These are phyloP conservation scores for Ustilago trichophora DNA, from an alignment of 1,284 basidiomycete species.

Conservation along the genomic window DNA sequence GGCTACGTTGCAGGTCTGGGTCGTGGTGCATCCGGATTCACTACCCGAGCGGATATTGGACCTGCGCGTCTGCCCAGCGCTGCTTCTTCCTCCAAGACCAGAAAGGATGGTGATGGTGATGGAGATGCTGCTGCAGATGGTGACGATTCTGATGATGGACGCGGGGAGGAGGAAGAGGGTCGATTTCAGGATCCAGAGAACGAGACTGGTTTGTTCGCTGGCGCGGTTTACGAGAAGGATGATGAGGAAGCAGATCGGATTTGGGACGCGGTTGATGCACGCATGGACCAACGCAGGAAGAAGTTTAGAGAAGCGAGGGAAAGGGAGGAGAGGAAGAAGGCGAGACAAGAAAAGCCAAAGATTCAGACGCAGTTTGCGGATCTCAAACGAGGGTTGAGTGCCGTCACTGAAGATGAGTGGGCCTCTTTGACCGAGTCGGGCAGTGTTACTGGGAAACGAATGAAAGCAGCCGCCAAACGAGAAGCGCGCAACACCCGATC, in stretches of 20 bases:
- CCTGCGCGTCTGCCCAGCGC: slow-evolving; percentile 84
- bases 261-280: slow-evolving; percentile 86
- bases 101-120: slow-evolving; percentile 7
- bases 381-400: slow-evolving; percentile 85
- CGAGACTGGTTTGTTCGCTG: slow-evolving; percentile 93
- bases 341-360: slow-evolving; percentile 82
- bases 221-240: slow-evolving; percentile 93
- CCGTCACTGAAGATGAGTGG: slow-evolving; percentile 92
- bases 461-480: slow-evolving; percentile 78
- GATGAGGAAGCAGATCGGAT: slow-evolving; percentile 97
- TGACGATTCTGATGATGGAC: slow-evolving; percentile 68
- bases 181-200: slow-evolving; percentile 97
- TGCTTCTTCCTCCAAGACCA: slow-evolving; percentile 14
- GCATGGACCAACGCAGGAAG: slow-evolving; percentile 86
- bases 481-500: slow-evolving; percentile 72
- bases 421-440: slow-evolving; percentile 92
- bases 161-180: slow-evolving; percentile 84
- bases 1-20: slow-evolving; percentile 65
- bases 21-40: slow-evolving; percentile 86
- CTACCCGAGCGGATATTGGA: slow-evolving; percentile 97
- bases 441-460: slow-evolving; percentile 90
- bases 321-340: slow-evolving; percentile 76
- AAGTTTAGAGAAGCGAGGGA: slow-evolving; percentile 83
- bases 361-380: slow-evolving; percentile 94
- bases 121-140: slow-evolving; percentile 13